Base-by-base conservation (phyloP, 345 rosid genomes). In the Sonneratia alba region DNA sequence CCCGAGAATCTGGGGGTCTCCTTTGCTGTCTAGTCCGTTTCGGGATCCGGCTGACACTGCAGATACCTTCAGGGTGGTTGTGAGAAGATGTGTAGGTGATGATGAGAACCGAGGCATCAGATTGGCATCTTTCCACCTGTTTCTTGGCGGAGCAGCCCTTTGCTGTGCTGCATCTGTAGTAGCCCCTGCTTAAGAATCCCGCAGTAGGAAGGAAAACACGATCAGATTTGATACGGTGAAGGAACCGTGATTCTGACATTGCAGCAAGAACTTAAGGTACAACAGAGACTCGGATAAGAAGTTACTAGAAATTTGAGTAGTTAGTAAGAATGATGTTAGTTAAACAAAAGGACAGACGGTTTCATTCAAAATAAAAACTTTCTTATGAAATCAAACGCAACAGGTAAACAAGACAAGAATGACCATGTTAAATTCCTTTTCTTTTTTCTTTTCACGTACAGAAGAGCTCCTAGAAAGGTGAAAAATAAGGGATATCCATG, bases 161-260 rank as follows among this genome's bases (percentile, higher is more conserved):
- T 57, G 88, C 82, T 78, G 94, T 89, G 81, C 89, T 85, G 76
- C 94, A 89, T 71, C 86, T 85, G 81, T 89, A 89, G 74, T 89
- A 89, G 1, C 94, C 91, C 75, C 91, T 89, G 80, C 75, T 73
- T 15, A 37, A 40, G 47, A 70, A 36, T 18, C 32, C 43, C 48
- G 10, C 7, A 4, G 45, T 42, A 9, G 10, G 45, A 42, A 42
- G 10, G 10, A 42, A 9, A 9, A 4, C 45, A 4, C 10, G 10
- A 9, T 18, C 8, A 55, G 22, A 55, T 55, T n/a, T 14, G 27
- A 51, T 18, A 6, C 56, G 12, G 21, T 51, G 43, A 40, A 27
- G 7, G 9, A 40, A 40, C 59, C 59, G 24, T 12, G 8, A 16
- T 21, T 18, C 59, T 6, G 59, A 55, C 16, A 12, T 14, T 18